These are phyloP conservation scores for Arachis stenosperma DNA, from an alignment of 306 rosid genomes.

Conservation along the genomic window DNA sequence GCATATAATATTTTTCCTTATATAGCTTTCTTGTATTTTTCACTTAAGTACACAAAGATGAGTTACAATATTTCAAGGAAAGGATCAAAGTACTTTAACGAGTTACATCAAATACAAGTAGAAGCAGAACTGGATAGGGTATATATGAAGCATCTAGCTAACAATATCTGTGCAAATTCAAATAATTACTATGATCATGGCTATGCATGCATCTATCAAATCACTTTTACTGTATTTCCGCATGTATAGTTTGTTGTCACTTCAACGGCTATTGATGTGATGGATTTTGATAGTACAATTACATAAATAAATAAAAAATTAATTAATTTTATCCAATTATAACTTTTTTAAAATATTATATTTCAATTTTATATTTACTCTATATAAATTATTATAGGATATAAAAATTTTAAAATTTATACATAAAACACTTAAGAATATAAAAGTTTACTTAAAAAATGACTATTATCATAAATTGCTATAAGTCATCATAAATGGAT, in stretches of 20 bases:
- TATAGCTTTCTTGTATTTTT: background rate
- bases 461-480: too few species aligned
- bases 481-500: too few species aligned
- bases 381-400: too few species aligned
- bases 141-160: background rate
- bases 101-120: background rate
- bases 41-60: background rate
- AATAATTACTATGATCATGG: background rate
- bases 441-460: too few species aligned
- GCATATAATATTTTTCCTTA: background rate
- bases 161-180: background rate
- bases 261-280: background rate
- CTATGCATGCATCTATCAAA: constrained; percentile 33
- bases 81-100: background rate
- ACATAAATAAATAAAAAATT: too few species aligned
- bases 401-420: too few species aligned
- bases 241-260: constrained; percentile 14
- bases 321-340: too few species aligned
- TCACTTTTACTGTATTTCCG: background rate
- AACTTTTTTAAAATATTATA: too few species aligned
- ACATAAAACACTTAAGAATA: too few species aligned
- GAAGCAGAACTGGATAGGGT: background rate
- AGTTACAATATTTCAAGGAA: background rate
- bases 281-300: background rate
- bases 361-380: too few species aligned